phyloP scores from a whole-genome alignment of 208 protist species.

The Trichomonas gallinae region DNA sequence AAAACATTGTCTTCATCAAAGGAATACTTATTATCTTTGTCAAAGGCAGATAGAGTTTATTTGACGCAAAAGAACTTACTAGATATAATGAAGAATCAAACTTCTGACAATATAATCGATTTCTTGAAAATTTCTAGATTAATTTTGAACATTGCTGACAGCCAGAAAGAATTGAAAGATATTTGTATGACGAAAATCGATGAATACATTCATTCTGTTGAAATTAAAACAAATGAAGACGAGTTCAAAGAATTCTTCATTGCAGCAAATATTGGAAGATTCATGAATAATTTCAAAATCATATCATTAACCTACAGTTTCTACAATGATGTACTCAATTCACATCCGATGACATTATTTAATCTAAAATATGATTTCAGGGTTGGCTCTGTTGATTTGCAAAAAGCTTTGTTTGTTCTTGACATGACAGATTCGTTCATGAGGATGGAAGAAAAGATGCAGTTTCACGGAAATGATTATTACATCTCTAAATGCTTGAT shows the following conservation, averaged over 20 bases:
- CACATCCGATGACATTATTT: not conserved
- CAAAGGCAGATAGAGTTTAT: not conserved
- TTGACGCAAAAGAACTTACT: not conserved
- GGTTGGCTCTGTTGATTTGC: not conserved
- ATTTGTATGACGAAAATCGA: not conserved
- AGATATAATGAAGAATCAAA: not conserved
- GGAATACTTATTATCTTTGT: not conserved
- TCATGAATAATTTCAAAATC: not conserved
- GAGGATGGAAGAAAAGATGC: not conserved
- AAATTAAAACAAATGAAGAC: not conserved
- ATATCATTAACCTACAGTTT: not conserved
- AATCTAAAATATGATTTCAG: not conserved
- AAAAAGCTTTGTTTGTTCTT: not conserved
- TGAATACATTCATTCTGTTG: not conserved
- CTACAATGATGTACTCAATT: not conserved
- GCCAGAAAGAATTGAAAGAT: not conserved
- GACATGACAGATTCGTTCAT: not conserved
- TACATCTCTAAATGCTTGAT: not conserved
- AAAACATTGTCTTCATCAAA: not conserved
- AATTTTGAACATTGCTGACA: not conserved
- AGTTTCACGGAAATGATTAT: not conserved
- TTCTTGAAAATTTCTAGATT: not conserved
- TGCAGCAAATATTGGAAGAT: not conserved
- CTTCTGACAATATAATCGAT: not conserved
- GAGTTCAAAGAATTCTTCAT: not conserved